phyloP scores from a whole-genome alignment of 495 filamentous ascomycete species.

The Neohortaea acidophila region DNA sequence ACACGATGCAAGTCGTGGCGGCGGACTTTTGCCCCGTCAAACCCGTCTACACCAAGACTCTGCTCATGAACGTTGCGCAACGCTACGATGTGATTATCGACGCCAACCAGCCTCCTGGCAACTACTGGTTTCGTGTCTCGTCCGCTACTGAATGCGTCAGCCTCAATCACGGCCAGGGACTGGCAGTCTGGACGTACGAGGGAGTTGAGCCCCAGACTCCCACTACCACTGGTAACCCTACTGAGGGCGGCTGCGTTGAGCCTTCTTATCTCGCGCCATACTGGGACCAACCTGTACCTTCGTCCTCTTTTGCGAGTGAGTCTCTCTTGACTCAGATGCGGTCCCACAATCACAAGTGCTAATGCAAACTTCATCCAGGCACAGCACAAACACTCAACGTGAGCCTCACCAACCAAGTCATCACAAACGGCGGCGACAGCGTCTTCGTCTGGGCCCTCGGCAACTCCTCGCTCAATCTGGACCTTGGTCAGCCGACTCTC shows the following conservation, averaged over 20 bases:
- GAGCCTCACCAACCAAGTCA: slow-evolving; percentile 10
- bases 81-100: slow-evolving; percentile 30
- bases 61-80: slow-evolving; percentile 26
- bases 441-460: slow-evolving; percentile 26
- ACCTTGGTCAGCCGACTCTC: slow-evolving; percentile 20
- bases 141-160: slow-evolving; percentile 15
- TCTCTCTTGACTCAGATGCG: no score
- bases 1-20: slow-evolving; percentile 24
- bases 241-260: slow-evolving; percentile 22
- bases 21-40: slow-evolving; percentile 27
- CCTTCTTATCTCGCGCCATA: slow-evolving; percentile 21
- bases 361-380: no score
- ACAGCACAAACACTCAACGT: slow-evolving; percentile 7
- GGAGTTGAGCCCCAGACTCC: slow-evolving; percentile 16
- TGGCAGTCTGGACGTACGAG: slow-evolving; percentile 24
- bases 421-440: slow-evolving; percentile 14
- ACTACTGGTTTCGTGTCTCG: slow-evolving; percentile 30
- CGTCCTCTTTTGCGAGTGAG: not conserved
- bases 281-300: slow-evolving; percentile 11
- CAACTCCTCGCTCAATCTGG: slow-evolving; percentile 17
- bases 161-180: slow-evolving; percentile 11
- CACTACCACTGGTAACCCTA: slow-evolving; percentile 11
- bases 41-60: slow-evolving; percentile 18
- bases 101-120: slow-evolving; percentile 22
- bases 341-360: no score